Conservation (phyloP, 2,329 filamentous ascomycete genomes). For the Colletotrichum simmondsii region DNA sequence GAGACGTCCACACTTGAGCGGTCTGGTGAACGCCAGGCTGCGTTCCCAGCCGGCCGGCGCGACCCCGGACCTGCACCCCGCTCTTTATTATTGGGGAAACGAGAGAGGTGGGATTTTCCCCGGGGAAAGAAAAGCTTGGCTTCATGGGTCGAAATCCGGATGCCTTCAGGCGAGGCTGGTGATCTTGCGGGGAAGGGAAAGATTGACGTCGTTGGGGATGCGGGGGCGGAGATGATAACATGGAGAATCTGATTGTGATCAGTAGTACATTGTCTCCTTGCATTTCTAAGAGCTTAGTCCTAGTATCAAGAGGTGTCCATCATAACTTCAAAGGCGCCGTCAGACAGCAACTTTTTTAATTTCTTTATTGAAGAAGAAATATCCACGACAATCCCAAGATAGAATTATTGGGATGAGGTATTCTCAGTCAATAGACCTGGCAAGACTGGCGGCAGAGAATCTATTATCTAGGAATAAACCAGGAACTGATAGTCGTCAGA, state of each 20-base stretch:
- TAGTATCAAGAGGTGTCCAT: too few species aligned
- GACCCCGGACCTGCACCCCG: background rate
- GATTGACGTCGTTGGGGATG: slow-evolving; percentile 7
- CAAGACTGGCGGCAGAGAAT: too few species aligned
- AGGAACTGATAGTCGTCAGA: too few species aligned
- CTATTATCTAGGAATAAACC: too few species aligned
- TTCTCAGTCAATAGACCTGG: too few species aligned
- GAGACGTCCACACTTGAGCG: background rate
- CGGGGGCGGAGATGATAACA: background rate
- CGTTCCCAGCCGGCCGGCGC: slow-evolving; percentile 1
- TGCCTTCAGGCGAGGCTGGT: background rate
- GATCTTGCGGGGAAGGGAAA: slow-evolving; percentile 21
- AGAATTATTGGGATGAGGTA: too few species aligned
- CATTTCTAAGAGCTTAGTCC: too few species aligned
- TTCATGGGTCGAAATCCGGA: background rate
- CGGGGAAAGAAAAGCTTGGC: background rate
- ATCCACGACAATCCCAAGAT: too few species aligned
- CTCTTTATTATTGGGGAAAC: slow-evolving; percentile 5
- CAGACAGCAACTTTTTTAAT: too few species aligned
- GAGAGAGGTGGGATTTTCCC: slow-evolving; percentile 21
- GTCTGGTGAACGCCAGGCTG: background rate
- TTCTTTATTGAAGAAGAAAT: too few species aligned
- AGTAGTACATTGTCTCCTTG: too few species aligned
- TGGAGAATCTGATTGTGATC: background rate
- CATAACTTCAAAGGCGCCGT: too few species aligned